Conservation (phyloP, 495 filamentous ascomycete genomes). For the Podospora comata region DNA sequence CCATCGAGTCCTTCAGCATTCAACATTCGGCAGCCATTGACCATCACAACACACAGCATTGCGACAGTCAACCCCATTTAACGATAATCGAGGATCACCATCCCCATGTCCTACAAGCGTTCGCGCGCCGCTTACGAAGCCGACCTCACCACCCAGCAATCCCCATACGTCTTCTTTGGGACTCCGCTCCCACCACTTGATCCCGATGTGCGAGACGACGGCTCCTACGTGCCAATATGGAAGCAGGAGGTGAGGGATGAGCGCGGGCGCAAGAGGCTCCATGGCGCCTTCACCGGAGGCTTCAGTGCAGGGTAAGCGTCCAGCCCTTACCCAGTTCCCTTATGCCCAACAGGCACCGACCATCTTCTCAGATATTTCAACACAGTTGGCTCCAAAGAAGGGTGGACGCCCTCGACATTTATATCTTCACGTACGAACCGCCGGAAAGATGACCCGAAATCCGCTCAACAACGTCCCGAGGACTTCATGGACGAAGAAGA, state of each 20-base stretch:
- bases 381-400: conserved; percentile 96
- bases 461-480: conserved; percentile 63
- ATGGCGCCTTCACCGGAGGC: conserved; percentile 95
- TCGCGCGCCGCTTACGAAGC: conserved; percentile 73
- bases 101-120: conserved; percentile 74
- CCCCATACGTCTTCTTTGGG: conserved; percentile 79
- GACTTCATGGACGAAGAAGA: conserved; percentile 99
- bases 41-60: not conserved
- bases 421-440: conserved; percentile 83
- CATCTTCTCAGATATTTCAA: conserved; percentile 76
- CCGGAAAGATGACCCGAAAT: conserved; percentile 59
- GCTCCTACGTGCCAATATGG: conserved; percentile 91
- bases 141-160: conserved; percentile 67
- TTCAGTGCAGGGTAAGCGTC: conserved; percentile 83
- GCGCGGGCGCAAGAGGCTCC: conserved; percentile 81
- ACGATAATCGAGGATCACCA: too few relatives aligned
- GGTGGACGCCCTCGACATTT: conserved; percentile 90
- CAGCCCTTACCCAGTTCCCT: not conserved
- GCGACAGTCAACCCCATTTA: not conserved
- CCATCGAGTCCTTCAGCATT: not conserved
- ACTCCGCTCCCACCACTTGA: conserved; percentile 83
- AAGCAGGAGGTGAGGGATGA: conserved; percentile 97
- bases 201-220: conserved; percentile 78
- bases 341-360: not conserved
- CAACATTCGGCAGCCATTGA: not conserved